Conservation (phyloP, 805 yeast species). For the Grigorovia yakushimaensis region DNA sequence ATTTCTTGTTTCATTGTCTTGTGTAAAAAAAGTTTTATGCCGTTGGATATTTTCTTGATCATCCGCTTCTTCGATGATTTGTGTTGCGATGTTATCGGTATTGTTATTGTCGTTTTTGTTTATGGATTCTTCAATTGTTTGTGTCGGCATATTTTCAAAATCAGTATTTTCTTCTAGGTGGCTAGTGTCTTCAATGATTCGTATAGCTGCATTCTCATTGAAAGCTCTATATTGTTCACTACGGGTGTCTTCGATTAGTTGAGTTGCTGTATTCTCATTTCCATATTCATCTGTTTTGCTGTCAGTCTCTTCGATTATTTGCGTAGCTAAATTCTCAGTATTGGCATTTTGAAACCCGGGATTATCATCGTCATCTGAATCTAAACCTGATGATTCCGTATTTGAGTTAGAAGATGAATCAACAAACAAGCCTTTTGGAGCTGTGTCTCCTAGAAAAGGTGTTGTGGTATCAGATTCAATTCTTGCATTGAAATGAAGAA, state of each 20-base stretch:
- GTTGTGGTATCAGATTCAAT: background rate
- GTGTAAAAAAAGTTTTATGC: too few relatives aligned
- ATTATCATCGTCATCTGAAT: too few relatives aligned
- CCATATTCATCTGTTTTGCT: background rate
- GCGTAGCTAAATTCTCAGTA: background rate
- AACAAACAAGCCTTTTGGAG: background rate
- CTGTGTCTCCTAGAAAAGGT: background rate
- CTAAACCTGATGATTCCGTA: background rate
- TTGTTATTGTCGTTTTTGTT: too few relatives aligned
- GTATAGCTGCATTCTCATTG: background rate
- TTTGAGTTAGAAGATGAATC: background rate
- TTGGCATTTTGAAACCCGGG: too few relatives aligned
- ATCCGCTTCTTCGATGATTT: background rate
- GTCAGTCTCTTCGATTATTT: background rate
- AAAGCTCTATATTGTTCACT: too few relatives aligned
- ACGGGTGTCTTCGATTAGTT: background rate
- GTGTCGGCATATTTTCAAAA: background rate
- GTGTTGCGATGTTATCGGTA: background rate
- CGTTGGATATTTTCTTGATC: too few relatives aligned
- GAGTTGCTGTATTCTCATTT: background rate
- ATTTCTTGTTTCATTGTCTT: too few relatives aligned
- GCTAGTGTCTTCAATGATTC: background rate
- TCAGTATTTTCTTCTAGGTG: background rate
- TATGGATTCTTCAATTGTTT: background rate
- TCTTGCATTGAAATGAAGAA: conserved; percentile 6